Evolutionary conservation across 805 yeast genomes (phyloP), one percentile per base, ranked within the genome.

Genomic region (Candida pseudofarinosa): DNA sequence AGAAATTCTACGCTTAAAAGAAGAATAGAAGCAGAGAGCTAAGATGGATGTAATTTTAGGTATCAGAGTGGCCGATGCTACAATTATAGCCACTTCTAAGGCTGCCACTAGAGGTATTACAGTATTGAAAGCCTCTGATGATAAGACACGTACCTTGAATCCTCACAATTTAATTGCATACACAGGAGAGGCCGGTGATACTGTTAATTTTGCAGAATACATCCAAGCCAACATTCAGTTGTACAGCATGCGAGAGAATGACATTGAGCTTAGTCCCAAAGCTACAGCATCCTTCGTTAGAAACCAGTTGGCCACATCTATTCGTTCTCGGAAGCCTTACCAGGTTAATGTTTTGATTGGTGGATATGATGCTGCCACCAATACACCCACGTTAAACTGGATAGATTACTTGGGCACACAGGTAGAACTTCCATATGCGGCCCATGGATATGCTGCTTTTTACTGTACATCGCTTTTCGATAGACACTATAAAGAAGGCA

Each of bases 361-460:
- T 34, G 97, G 98, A 8, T 82, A 73, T 60, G 91, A 88, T 56
- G 63, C 67, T 13, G 77, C 74, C 49, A 72, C 71, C 5, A 63
- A 73, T 33, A 71, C 68, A 46, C 88, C 97, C 33, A 70, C 77
- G 40, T 74, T 93, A 55, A 83, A 85, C 58, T 88, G 91, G 83
- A 85, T 93, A 52, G 99, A 93, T 62, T 93, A 93, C 63, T 70
- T 93, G 51, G 99, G 99, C 5, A 87, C 99, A 2, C 80, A 83
- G 51, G 95, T 83, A 13, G 88, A 83, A 47, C 73, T 93, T 45
- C 98, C 99, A 13, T 93, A 93, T 60, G 96, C 95, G 14, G 98
- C 98, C 1, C 99, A 93, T 62, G 99, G 99, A 10, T 93, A 93
- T 59, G 96, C 98, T n/a, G 96, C 95, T 1, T 93, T 91, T 66